A percentile compares a stretch with the other conserved stretches of the same genome.
phyloP scores from a whole-genome alignment of 345 rosid species.

The Aquilaria sinensis region DNA sequence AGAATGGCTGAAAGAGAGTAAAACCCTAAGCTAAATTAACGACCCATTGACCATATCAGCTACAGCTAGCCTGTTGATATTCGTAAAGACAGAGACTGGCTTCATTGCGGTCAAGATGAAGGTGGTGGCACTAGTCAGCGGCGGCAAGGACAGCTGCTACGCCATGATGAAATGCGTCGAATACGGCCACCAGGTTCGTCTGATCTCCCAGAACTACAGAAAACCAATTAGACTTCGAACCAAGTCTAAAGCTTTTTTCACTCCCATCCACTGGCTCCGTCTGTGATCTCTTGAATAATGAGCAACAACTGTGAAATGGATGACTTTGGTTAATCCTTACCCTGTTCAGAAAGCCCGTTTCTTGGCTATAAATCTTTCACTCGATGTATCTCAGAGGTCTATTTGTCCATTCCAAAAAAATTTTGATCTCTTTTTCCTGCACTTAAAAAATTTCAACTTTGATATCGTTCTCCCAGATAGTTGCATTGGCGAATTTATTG shows the following conservation, averaged over 20 bases:
- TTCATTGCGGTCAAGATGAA: conserved; percentile 42
- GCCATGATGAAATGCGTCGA: conserved; percentile 90
- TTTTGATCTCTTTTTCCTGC: not conserved
- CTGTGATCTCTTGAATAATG: no score
- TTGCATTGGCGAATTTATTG: conserved; percentile 86
- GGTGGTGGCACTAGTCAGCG: conserved; percentile 92
- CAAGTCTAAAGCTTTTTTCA: no score
- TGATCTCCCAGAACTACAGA: conserved; percentile 12
- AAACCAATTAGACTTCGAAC: not conserved
- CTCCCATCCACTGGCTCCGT: no score
- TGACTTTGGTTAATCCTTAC: no score
- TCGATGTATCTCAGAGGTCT: not conserved
- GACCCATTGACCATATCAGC: no score
- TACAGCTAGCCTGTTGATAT: no score
- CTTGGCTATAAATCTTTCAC: not conserved
- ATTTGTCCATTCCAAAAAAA: not conserved
- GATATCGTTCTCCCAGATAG: conserved; percentile 36
- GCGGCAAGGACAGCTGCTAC: conserved; percentile 97
- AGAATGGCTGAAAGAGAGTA: no score
- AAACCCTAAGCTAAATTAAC: no score
- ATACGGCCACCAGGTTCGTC: conserved; percentile 72
- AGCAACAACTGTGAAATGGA: no score
- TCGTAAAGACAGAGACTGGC: no score
- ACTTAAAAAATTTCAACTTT: not conserved
- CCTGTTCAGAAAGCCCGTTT: no score